A percentile compares a stretch with the other conserved stretches of the same genome.
Evolutionary conservation across 441 rosid species (phyloP).

Genomic region (Brassica hybrid): DNA sequence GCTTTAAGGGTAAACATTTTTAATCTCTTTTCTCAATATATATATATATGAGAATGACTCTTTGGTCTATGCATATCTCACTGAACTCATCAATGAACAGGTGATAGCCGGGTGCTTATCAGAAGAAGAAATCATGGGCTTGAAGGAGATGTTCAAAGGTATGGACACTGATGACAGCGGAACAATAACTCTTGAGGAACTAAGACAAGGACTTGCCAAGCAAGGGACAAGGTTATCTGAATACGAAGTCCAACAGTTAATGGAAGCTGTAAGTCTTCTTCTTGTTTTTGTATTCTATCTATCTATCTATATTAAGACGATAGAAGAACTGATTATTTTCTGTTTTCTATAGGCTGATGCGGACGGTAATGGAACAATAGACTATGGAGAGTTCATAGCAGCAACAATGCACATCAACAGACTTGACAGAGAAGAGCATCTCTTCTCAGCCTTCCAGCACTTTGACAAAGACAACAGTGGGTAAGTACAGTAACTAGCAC

Average conservation of each 20-base stretch:
- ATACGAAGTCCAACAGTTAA: conserved; percentile 74
- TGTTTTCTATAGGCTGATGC: too few species aligned
- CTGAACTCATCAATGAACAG: conserved; percentile 40
- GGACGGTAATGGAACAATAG: too few species aligned
- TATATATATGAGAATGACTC: background rate
- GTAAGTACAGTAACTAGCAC: too few species aligned
- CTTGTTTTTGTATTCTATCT: background rate
- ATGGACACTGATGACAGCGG: too few species aligned
- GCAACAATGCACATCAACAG: too few species aligned
- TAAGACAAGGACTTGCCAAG: conserved; percentile 77
- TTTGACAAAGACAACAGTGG: too few species aligned
- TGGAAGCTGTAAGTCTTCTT: conserved; percentile 77
- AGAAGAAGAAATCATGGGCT: too few species aligned
- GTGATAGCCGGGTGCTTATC: conserved; percentile 90
- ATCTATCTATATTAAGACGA: background rate
- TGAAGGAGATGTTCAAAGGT: too few species aligned
- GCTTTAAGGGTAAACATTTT: conserved; percentile 85
- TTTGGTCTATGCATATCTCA: conserved; percentile 11
- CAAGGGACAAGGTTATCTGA: conserved; percentile 86
- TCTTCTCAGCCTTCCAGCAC: too few species aligned
- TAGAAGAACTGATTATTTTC: background rate
- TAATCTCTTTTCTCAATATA: background rate
- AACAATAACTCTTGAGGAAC: too few species aligned
- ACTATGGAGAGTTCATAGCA: too few species aligned
- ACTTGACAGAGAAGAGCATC: too few species aligned